Conservation (phyloP, 768 basidiomycete genomes). For the Candolleomyces efflorescens region DNA sequence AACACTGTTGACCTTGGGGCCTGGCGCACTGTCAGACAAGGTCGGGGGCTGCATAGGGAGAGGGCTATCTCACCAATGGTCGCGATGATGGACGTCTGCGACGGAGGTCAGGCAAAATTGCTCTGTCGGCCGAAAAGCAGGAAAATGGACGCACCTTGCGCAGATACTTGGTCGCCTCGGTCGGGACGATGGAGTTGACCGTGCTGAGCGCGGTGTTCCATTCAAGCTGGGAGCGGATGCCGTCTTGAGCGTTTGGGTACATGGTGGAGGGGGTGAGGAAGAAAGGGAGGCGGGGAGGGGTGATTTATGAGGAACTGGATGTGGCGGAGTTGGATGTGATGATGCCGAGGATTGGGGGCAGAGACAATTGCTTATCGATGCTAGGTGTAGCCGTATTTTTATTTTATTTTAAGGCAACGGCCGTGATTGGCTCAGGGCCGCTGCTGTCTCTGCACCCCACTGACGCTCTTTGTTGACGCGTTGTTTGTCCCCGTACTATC, state of each 20-base stretch:
- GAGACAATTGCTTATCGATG: constrained; percentile 1
- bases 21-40: constrained; percentile 32
- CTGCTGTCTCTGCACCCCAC: not conserved
- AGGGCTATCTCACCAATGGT: constrained; percentile 71
- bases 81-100: constrained; percentile 95
- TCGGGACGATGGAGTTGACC: constrained; percentile 62
- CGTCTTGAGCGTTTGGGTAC: constrained; percentile 44
- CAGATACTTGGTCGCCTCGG: constrained; percentile 76
- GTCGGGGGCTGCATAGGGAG: constrained; percentile 4
- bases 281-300: constrained; percentile 7
- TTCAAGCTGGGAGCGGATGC: constrained; percentile 80
- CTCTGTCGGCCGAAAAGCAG: not conserved
- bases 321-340: not conserved
- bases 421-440: not conserved
- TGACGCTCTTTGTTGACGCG: not conserved
- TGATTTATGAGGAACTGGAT: not conserved
- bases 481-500: constrained; percentile 18
- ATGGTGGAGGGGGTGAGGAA: constrained; percentile 30
- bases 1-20: constrained; percentile 90
- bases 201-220: constrained; percentile 87
- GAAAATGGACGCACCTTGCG: constrained; percentile 68
- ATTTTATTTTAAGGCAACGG: not conserved
- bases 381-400: not conserved
- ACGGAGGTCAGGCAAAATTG: constrained; percentile 8
- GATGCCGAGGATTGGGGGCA: not conserved